A percentile compares a stretch with the other conserved stretches of the same genome.
Evolutionary conservation across 345 rosid species (phyloP).

Genomic region (Balakata baccata): DNA sequence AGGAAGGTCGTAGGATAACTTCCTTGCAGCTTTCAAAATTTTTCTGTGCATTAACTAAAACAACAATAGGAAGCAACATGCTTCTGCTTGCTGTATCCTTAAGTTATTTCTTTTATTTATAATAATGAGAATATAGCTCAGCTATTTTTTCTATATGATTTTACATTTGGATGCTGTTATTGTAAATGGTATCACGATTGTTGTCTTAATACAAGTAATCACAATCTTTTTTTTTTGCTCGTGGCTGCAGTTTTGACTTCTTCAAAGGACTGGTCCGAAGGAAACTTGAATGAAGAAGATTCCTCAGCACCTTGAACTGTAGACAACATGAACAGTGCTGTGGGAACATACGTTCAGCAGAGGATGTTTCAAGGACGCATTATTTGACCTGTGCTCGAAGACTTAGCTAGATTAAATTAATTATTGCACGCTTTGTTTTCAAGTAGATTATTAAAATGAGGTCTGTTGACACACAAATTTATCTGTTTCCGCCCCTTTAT

Average conservation of each 20-base stretch:
- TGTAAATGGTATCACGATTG: background rate
- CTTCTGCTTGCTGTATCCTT: background rate
- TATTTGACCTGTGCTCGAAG: constrained; percentile 5
- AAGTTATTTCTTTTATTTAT: background rate
- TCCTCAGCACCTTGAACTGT: constrained; percentile 19
- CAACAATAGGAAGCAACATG: background rate
- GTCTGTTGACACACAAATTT: background rate
- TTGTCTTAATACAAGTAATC: background rate
- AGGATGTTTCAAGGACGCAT: background rate
- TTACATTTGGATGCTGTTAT: constrained; percentile 12
- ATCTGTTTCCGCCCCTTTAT: background rate
- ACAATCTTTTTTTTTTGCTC: constrained; percentile 16
- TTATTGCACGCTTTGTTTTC: background rate
- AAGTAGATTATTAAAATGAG: background rate
- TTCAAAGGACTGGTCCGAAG: constrained; percentile 81
- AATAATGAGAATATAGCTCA: too few species aligned
- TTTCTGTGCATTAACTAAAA: background rate
- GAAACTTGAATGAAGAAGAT: constrained; percentile 56
- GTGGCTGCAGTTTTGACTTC: constrained; percentile 73
- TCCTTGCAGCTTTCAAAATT: background rate
- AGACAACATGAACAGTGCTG: constrained; percentile 21
- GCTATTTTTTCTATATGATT: background rate
- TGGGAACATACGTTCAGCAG: constrained; percentile 16
- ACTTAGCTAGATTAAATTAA: constrained; percentile 1
- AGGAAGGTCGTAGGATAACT: background rate